These are phyloP conservation scores for Heterobasidion annosum DNA, from an alignment of 1,284 basidiomycete genomes.

Conservation along the genomic window DNA sequence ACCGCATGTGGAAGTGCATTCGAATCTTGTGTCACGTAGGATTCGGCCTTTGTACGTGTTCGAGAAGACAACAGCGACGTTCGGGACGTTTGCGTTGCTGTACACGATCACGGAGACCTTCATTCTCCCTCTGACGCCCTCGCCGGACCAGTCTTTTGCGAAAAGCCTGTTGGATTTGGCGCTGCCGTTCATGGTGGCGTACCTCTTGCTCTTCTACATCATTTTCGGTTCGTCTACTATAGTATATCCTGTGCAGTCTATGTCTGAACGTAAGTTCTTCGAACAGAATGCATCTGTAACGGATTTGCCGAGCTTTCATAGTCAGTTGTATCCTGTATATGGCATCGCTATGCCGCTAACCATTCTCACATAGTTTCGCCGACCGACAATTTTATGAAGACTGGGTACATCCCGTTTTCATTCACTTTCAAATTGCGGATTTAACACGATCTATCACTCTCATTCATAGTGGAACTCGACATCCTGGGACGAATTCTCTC, in stretches of 20 bases:
- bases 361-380: conserved; percentile 57
- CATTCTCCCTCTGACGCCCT: conserved; percentile 78
- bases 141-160: conserved; percentile 65
- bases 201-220: conserved; percentile 76
- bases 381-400: conserved; percentile 97
- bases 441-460: not conserved
- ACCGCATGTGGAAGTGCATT: not conserved
- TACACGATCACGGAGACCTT: conserved; percentile 91
- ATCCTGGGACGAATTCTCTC: conserved; percentile 93
- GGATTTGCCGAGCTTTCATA: conserved; percentile 89
- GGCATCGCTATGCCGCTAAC: not conserved
- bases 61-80: conserved; percentile 92
- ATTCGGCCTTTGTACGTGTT: conserved; percentile 89
- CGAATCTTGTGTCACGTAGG: conserved; percentile 25
- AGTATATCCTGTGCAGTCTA: not conserved
- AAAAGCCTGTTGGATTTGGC: conserved; percentile 80
- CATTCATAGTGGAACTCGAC: conserved; percentile 82
- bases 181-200: conserved; percentile 87
- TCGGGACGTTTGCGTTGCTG: conserved; percentile 91
- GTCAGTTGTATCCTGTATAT: conserved; percentile 24
- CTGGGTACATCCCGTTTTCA: conserved; percentile 46
- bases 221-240: conserved; percentile 56
- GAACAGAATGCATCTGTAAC: conserved; percentile 87
- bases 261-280: conserved; percentile 2
- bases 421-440: not conserved